phyloP scores from a whole-genome alignment of 805 yeast genomes.

The Barnettozyma pratensis region DNA sequence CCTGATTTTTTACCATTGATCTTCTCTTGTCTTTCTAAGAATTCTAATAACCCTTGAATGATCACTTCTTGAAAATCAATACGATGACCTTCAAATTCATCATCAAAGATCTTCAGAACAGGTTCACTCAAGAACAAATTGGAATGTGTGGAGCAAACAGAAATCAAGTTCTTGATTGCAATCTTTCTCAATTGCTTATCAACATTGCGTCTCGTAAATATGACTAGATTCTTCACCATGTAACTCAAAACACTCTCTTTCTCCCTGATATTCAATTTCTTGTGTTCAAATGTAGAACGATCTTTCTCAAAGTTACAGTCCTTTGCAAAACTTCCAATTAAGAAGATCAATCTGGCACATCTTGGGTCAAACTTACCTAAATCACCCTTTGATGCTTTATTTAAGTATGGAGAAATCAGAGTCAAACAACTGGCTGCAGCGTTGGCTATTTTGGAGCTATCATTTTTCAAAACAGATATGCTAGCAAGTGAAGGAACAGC shows the following conservation, averaged over 20 bases:
- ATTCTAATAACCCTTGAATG: conserved; percentile 51
- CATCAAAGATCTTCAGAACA: conserved; percentile 47
- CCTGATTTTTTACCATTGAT: conserved; percentile 38
- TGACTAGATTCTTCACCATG: conserved; percentile 52
- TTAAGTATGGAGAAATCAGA: conserved; percentile 43
- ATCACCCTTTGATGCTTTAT: conserved; percentile 22
- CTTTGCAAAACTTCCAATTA: conserved; percentile 69
- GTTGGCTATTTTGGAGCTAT: conserved; percentile 45
- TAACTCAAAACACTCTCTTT: conserved; percentile 55
- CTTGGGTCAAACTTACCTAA: conserved; percentile 36
- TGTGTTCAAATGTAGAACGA: conserved; percentile 32
- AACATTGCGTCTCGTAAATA: conserved; percentile 39
- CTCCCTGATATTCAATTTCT: conserved; percentile 37
- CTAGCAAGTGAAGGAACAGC: conserved; percentile 70
- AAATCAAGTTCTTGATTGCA: conserved; percentile 54
- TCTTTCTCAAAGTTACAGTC: conserved; percentile 55
- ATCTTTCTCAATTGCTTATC: conserved; percentile 37
- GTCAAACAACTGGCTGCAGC: conserved; percentile 62
- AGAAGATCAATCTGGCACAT: conserved; percentile 49
- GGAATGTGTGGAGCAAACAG: conserved; percentile 58
- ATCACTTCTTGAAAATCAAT: conserved; percentile 44
- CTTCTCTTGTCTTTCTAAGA: conserved; percentile 52
- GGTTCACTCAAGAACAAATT: conserved; percentile 57
- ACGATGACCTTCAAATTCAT: conserved; percentile 37
- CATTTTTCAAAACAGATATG: conserved; percentile 42